Evolutionary conservation across 805 yeast genomes (phyloP), one percentile per base, ranked within the genome.

Genomic region (Saturnispora sanitii): DNA sequence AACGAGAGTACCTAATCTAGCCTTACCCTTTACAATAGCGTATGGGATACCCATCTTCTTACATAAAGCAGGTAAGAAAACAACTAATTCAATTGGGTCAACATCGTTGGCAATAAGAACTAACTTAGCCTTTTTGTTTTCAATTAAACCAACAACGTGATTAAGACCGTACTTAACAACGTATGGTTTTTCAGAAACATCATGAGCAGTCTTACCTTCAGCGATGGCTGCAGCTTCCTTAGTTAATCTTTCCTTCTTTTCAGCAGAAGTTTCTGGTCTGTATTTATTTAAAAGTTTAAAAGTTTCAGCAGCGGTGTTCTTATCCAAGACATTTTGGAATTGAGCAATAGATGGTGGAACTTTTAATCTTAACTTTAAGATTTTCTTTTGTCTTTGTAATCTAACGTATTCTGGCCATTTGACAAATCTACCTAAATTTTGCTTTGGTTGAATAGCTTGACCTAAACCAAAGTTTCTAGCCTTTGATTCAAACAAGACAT

Each of bases 21-120:
- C 95, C 83, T 87, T 87, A 70, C 96, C 96, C 81, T 87, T 87
- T 65, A 88, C 84, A 65, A 88, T 82, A 53, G 97, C 96, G 78
- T 88, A 88, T 67, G 98, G 97, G 54, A 92, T 88, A 74, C 96
- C 97, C 94, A 90, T 79, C 82, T 92, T 92, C 76, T 90, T 86
- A 77, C 96, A 90, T 65, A 90, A 79, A 70, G 98, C 96, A 65
- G 98, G 98, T 60, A 90, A 75, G 82, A 85, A 90, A 62, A 90
- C 75, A 56, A 90, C 97, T 65, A 90, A 77, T 76, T 90, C 98
- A 65, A 90, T 84, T 65, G 98, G 98, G 78, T 90, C 98, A 61
- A 90, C 98, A 60, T 90, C 98, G 76, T 90, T 82, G 67, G 98
- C 97, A 63, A 90, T 90, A 70, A 90, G 79, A 51, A 90, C 96